phyloP scores from a whole-genome alignment of 805 yeast genomes.

The Yarrowia deformans region DNA sequence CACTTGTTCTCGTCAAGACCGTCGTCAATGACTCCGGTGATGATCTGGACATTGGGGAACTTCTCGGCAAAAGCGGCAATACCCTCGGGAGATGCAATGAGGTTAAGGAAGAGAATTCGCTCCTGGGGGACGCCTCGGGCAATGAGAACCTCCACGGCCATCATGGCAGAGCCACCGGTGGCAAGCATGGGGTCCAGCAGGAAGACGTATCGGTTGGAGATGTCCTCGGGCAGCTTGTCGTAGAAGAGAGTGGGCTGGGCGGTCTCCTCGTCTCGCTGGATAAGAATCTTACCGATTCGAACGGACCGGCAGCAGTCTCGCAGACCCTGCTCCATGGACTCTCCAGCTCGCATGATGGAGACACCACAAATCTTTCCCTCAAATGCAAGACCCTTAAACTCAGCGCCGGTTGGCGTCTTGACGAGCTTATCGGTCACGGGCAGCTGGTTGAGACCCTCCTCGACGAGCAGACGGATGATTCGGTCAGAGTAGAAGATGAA shows the following conservation, averaged over 20 bases:
- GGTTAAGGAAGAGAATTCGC: conserved; percentile 86
- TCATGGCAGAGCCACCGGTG: conserved; percentile 97
- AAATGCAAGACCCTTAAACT: conserved; percentile 75
- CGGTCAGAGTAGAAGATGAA: conserved; percentile 95
- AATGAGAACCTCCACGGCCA: conserved; percentile 92
- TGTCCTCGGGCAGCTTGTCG: conserved; percentile 93
- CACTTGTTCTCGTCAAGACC: conserved; percentile 84
- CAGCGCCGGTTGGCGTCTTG: conserved; percentile 74
- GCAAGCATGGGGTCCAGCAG: conserved; percentile 97
- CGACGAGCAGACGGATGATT: conserved; percentile 90
- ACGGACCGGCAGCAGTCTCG: conserved; percentile 97
- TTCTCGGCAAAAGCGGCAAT: conserved; percentile 74
- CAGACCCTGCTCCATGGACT: conserved; percentile 97
- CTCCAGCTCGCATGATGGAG: conserved; percentile 98
- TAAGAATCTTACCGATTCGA: conserved; percentile 93
- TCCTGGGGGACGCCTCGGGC: conserved; percentile 87
- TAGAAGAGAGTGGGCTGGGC: conserved; percentile 90
- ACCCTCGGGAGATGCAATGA: conserved; percentile 96
- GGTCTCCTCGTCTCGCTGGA: conserved; percentile 98
- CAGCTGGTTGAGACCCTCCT: conserved; percentile 91
- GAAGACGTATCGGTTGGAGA: conserved; percentile 85
- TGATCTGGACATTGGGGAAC: conserved; percentile 84
- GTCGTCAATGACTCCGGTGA: conserved; percentile 93
- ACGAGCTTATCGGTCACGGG: conserved; percentile 80
- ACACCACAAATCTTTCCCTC: conserved; percentile 97